Evolutionary conservation across 2,329 filamentous ascomycete genomes (phyloP).

Genomic region (Hypoxylon sp.): DNA sequence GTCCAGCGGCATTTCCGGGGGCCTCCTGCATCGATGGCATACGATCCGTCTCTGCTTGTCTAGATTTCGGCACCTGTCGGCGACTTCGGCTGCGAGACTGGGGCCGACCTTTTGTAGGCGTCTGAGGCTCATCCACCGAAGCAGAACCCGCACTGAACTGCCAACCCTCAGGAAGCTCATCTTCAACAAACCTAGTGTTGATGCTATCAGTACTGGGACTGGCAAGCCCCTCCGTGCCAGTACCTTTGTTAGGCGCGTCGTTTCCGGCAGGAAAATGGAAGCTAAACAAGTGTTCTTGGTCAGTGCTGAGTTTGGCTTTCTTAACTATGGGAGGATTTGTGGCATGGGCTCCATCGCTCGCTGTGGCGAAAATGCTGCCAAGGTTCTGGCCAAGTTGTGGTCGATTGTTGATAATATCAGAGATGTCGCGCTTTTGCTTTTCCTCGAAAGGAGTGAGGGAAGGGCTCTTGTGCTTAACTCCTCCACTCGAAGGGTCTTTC

Average conservation of each 20-base stretch:
- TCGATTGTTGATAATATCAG: conserved; percentile 55
- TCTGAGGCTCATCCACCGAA: conserved; percentile 48
- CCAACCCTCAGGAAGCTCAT: conserved; percentile 61
- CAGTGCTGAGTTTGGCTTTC: conserved; percentile 49
- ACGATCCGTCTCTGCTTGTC: conserved; percentile 43
- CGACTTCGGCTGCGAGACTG: conserved; percentile 59
- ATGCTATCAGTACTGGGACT: conserved; percentile 71
- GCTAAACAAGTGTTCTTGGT: conserved; percentile 58
- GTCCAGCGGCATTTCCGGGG: conserved; percentile 47
- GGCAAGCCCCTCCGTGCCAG: conserved; percentile 59
- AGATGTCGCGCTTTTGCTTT: conserved; percentile 56
- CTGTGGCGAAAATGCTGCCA: conserved; percentile 2
- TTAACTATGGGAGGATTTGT: conserved; percentile 17
- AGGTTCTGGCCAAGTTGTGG: conserved; percentile 22
- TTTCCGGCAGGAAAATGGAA: conserved; percentile 64
- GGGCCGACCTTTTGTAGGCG: conserved; percentile 54
- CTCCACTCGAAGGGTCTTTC: conserved; percentile 51
- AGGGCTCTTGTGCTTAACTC: conserved; percentile 12
- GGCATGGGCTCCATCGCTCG: neutral
- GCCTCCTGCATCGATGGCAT: conserved; percentile 43
- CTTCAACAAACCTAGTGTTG: conserved; percentile 70
- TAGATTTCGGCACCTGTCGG: conserved; percentile 54
- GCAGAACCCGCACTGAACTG: conserved; percentile 66
- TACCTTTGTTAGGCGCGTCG: conserved; percentile 57
- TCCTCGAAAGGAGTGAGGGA: conserved; percentile 56